Evolutionary conservation across 179 eudicot species (phyloP).

Genomic region (Vitellaria paradoxa): DNA sequence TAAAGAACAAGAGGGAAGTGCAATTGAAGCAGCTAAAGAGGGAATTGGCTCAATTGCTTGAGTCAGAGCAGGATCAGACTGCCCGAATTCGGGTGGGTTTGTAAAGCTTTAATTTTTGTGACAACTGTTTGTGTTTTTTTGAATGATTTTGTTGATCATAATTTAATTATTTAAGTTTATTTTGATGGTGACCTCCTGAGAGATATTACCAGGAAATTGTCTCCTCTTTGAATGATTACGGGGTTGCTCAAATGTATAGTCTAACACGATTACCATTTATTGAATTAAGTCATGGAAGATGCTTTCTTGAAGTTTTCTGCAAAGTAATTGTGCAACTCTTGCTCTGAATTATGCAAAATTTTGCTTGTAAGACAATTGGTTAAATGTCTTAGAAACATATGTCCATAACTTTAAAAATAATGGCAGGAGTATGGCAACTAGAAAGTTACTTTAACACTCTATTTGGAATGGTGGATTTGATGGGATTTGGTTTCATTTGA

Average conservation of each 20-base stretch:
- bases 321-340: no score
- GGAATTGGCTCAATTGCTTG: constrained; percentile 80
- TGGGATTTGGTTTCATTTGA: no score
- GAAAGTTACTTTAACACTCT: no score
- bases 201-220: neutral
- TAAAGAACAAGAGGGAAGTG: constrained; percentile 81
- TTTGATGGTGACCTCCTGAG: neutral
- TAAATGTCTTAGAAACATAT: no score
- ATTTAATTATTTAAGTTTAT: neutral
- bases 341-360: no score
- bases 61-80: constrained; percentile 71
- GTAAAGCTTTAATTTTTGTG: neutral
- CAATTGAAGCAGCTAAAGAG: constrained; percentile 69
- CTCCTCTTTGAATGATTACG: neutral
- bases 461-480: no score
- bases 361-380: no score
- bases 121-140: neutral
- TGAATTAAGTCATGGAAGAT: neutral
- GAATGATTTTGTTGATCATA: neutral
- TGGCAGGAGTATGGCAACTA: no score
- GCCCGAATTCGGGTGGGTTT: constrained; percentile 70
- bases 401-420: no score
- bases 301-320: no score
- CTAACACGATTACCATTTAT: neutral
- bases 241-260: neutral